phyloP scores from a whole-genome alignment of 257 asterid species.

The Lycium ferocissimum region DNA sequence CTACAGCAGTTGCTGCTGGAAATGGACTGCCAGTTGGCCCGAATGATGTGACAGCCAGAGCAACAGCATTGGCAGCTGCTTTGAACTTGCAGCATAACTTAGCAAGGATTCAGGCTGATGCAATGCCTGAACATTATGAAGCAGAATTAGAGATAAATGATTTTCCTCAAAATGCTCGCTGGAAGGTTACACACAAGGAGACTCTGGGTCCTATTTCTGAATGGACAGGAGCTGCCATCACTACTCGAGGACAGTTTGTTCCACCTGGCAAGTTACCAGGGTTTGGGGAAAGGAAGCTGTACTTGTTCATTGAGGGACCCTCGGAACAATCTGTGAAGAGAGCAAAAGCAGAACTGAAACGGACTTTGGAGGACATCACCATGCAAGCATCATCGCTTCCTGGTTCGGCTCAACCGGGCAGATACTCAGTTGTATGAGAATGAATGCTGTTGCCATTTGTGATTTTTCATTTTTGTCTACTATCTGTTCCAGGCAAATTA shows the following conservation, averaged over 20 bases:
- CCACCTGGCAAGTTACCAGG: slow-evolving; percentile 78
- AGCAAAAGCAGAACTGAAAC: slow-evolving; percentile 87
- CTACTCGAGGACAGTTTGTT: slow-evolving; percentile 81
- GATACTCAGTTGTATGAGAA: slow-evolving; percentile 70
- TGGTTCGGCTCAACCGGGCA: slow-evolving; percentile 88
- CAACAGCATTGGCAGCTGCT: slow-evolving; percentile 79
- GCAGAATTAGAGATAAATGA: slow-evolving; percentile 92
- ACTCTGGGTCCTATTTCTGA: slow-evolving; percentile 93
- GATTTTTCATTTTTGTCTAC: background rate
- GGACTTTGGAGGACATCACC: slow-evolving; percentile 88
- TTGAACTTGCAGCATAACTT: slow-evolving; percentile 81
- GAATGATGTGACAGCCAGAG: slow-evolving; percentile 74
- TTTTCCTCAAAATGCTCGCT: slow-evolving; percentile 93
- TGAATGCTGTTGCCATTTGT: background rate
- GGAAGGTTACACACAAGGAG: slow-evolving; percentile 97
- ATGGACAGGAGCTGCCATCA: slow-evolving; percentile 96
- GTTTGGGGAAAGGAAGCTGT: slow-evolving; percentile 83
- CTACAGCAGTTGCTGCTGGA: slow-evolving; percentile 48
- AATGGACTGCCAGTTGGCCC: slow-evolving; percentile 46
- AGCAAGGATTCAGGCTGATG: slow-evolving; percentile 87
- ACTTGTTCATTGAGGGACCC: slow-evolving; percentile 92
- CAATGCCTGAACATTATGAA: slow-evolving; percentile 83
- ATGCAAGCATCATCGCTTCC: slow-evolving; percentile 87
- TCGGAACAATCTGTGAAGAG: slow-evolving; percentile 89
- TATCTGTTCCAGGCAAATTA: background rate